phyloP scores from a whole-genome alignment of 352 stramenopile genomes.

The Pythium periplocum region DNA sequence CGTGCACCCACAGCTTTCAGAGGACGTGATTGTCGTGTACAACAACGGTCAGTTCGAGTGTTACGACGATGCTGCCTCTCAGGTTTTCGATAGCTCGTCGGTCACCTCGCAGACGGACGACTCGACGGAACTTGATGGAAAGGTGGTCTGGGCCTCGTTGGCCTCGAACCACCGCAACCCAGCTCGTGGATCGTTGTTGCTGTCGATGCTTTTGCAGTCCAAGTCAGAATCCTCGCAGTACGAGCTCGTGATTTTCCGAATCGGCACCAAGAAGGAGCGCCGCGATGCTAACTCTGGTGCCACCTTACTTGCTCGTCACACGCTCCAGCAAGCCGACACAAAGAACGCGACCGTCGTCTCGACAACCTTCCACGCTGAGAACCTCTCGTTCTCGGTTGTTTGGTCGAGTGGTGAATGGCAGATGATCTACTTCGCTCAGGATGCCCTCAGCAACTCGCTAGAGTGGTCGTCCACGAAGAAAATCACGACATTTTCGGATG shows the following conservation, averaged over 20 bases:
- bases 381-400: conserved; percentile 63
- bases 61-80: conserved; percentile 46
- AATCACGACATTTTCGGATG: conserved; percentile 26
- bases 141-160: conserved; percentile 49
- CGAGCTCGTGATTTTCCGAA: conserved; percentile 54
- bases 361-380: conserved; percentile 66
- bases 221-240: conserved; percentile 25
- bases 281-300: conserved; percentile 27
- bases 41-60: conserved; percentile 51
- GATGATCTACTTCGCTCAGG: conserved; percentile 37
- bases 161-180: conserved; percentile 51
- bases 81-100: conserved; percentile 33
- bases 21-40: conserved; percentile 66
- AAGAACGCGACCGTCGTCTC: conserved; percentile 26
- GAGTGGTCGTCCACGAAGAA: conserved; percentile 34
- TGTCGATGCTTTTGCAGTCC: conserved; percentile 50
- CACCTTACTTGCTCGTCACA: conserved; percentile 27
- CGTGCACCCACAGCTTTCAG: conserved; percentile 51
- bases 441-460: conserved; percentile 39
- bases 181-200: conserved; percentile 52
- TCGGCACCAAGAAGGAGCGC: conserved; percentile 31
- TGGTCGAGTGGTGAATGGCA: conserved; percentile 54
- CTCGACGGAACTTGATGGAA: conserved; percentile 12
- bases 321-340: conserved; percentile 9
- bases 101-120: conserved; percentile 12